Conservation (phyloP, 139 green algal species). For the Chlorella vulgaris region DNA sequence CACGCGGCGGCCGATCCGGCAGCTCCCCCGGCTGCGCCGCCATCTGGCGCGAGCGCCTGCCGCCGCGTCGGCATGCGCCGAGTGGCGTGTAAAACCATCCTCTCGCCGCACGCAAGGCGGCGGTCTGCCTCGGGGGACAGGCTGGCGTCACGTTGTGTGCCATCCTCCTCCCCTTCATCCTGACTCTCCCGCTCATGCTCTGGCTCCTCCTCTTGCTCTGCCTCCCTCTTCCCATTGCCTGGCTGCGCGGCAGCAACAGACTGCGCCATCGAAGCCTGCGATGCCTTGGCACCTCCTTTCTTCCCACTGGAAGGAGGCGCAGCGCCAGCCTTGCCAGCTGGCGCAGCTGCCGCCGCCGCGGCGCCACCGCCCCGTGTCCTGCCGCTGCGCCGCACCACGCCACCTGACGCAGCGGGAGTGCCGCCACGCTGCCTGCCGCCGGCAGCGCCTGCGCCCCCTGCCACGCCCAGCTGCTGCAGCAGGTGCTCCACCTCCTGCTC, state of each 20-base stretch:
- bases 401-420: background rate
- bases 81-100: background rate
- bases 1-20: too few relatives aligned
- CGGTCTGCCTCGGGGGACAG: background rate
- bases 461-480: conserved; percentile 8
- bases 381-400: background rate
- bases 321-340: too few relatives aligned
- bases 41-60: background rate
- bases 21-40: too few relatives aligned
- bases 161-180: background rate
- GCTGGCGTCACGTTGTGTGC: background rate
- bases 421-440: background rate
- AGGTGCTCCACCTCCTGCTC: conserved; percentile 7
- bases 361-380: too few relatives aligned
- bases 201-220: background rate
- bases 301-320: too few relatives aligned
- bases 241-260: background rate
- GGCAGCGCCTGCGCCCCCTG: background rate
- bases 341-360: too few relatives aligned
- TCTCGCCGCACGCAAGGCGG: background rate
- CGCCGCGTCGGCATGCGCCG: background rate
- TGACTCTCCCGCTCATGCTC: background rate
- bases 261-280: background rate
- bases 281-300: background rate
- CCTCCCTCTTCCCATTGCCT: background rate